These are phyloP conservation scores for Vigna radiata DNA, from an alignment of 306 rosid genomes.

Conservation along the genomic window DNA sequence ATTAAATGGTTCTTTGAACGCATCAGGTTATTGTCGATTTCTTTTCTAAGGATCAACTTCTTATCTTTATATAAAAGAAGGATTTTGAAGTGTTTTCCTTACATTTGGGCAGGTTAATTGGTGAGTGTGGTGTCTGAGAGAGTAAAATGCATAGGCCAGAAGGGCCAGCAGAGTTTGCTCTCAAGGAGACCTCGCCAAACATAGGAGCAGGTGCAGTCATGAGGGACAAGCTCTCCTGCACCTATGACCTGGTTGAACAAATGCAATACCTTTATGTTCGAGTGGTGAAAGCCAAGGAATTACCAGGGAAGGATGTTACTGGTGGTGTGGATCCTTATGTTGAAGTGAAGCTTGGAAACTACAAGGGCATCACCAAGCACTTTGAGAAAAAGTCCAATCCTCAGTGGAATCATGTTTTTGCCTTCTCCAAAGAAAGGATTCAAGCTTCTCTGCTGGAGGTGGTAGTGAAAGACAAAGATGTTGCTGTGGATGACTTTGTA, in stretches of 20 bases:
- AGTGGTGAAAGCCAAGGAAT: slow-evolving; percentile 81
- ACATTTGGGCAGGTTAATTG: slow-evolving; percentile 25
- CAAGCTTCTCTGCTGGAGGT: slow-evolving; percentile 80
- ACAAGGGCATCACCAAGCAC: slow-evolving; percentile 72
- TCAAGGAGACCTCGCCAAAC: slow-evolving; percentile 80
- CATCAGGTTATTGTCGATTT: slow-evolving; percentile 12
- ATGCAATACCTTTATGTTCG: slow-evolving; percentile 83
- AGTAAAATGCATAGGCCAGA: slow-evolving; percentile 70
- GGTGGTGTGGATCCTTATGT: slow-evolving; percentile 81
- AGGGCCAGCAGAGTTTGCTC: slow-evolving; percentile 64
- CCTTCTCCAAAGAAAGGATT: slow-evolving; percentile 77
- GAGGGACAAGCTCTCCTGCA: slow-evolving; percentile 74
- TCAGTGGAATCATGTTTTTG: slow-evolving; percentile 78
- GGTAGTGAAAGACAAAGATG: slow-evolving; percentile 73
- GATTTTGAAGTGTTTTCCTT: slow-evolving; percentile 15
- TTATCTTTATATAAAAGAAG: too few species aligned
- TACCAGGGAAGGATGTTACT: slow-evolving; percentile 76
- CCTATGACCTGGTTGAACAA: slow-evolving; percentile 88
- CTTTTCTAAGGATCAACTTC: neutral
- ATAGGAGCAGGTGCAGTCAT: slow-evolving; percentile 65
- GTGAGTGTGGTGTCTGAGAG: slow-evolving; percentile 28
- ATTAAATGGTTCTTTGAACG: neutral
- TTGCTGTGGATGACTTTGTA: slow-evolving; percentile 65
- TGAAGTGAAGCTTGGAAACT: slow-evolving; percentile 86
- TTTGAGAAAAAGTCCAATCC: slow-evolving; percentile 82